phyloP scores from a whole-genome alignment of 1,139 yeast species.

The Candida labiduridarum region DNA sequence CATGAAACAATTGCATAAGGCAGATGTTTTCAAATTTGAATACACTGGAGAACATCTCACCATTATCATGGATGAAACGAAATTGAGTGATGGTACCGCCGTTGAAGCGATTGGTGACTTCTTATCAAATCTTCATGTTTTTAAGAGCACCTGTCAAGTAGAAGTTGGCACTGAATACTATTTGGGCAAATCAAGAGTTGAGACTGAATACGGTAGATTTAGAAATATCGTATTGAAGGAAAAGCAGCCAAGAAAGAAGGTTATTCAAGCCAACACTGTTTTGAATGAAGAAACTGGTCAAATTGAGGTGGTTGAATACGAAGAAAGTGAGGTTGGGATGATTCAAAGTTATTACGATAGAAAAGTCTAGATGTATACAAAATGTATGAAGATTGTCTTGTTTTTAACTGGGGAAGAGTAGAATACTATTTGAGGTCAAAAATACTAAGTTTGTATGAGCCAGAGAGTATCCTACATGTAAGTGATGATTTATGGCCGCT shows the following conservation, averaged over 20 bases:
- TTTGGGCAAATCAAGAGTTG: conserved; percentile 65
- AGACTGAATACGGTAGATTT: conserved; percentile 60
- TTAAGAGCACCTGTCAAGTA: conserved; percentile 75
- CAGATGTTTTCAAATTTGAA: conserved; percentile 62
- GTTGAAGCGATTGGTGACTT: conserved; percentile 74
- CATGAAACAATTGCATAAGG: conserved; percentile 70
- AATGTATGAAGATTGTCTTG: neutral
- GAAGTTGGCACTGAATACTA: conserved; percentile 65
- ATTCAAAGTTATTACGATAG: conserved; percentile 77
- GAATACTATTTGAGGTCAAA: no score
- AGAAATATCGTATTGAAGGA: conserved; percentile 70
- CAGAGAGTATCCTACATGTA: no score
- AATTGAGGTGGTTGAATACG: conserved; percentile 70
- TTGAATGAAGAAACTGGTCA: conserved; percentile 31
- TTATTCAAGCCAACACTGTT: conserved; percentile 77
- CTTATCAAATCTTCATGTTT: conserved; percentile 71
- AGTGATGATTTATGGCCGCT: no score
- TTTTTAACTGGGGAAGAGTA: no score
- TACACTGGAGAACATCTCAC: conserved; percentile 59
- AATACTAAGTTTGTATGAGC: no score
- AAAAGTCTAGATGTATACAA: conserved; percentile 24
- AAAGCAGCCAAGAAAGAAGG: conserved; percentile 81
- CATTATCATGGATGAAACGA: conserved; percentile 58
- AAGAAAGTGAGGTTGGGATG: conserved; percentile 74
- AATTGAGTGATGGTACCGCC: conserved; percentile 63